phyloP scores from a whole-genome alignment of 768 basidiomycete genomes.

The Trametes meyenii region DNA sequence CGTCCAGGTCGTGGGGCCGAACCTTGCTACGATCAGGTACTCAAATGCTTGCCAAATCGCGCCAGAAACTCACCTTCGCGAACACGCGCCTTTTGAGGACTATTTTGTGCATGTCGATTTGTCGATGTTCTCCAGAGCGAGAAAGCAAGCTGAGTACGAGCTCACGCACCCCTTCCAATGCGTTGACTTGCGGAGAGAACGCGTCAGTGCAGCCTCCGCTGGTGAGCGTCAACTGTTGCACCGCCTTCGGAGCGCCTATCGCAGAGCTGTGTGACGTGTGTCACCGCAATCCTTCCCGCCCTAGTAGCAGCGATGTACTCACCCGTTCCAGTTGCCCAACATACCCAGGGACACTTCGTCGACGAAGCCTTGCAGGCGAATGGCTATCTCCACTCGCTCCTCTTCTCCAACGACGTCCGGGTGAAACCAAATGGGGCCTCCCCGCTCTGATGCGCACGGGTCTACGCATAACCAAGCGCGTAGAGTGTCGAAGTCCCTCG shows the following conservation, averaged over 20 bases:
- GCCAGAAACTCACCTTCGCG: too few species aligned
- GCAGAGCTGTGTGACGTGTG: too few species aligned
- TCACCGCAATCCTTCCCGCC: neutral
- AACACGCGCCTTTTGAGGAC: too few species aligned
- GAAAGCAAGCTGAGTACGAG: neutral
- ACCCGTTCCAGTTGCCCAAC: neutral
- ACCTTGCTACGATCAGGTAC: too few species aligned
- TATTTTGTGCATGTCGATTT: too few species aligned
- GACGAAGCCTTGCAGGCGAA: neutral
- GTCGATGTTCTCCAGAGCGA: too few species aligned
- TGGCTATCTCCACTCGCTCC: neutral
- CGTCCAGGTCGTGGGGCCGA: too few species aligned
- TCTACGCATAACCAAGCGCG: neutral
- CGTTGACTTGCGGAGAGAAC: neutral
- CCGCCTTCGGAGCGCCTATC: neutral
- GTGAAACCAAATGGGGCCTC: neutral
- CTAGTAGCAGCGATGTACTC: too few species aligned
- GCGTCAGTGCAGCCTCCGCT: neutral
- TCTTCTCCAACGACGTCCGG: neutral
- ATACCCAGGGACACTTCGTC: neutral
- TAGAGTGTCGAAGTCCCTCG: too few species aligned
- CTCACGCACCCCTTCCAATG: neutral
- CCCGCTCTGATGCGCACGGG: neutral
- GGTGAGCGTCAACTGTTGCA: neutral
- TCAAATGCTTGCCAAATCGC: too few species aligned